These are phyloP conservation scores for Rubus parviflorus DNA, from an alignment of 306 rosid species.

Conservation along the genomic window DNA sequence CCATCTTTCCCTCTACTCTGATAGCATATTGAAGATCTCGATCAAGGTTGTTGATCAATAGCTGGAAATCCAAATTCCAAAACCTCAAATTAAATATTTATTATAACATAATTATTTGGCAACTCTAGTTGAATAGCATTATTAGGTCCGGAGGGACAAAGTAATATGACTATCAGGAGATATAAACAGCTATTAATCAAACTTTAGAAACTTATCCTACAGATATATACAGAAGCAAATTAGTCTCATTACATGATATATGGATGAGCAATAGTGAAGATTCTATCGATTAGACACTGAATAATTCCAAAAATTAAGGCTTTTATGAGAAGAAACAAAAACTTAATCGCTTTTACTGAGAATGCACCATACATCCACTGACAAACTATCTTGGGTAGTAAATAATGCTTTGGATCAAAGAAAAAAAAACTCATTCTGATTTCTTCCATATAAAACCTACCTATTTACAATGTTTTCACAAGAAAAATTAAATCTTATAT, in stretches of 20 bases:
- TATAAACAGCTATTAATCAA: background rate
- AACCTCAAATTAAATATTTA: constrained; percentile 34
- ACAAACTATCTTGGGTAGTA: background rate
- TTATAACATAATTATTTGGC: background rate
- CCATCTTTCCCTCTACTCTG: constrained; percentile 92
- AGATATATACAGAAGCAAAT: constrained; percentile 10
- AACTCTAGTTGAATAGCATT: constrained; percentile 24
- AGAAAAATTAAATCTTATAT: background rate
- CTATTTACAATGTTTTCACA: background rate
- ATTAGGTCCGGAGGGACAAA: background rate
- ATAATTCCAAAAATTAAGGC: background rate
- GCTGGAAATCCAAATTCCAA: constrained; percentile 50
- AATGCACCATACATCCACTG: background rate
- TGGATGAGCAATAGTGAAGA: background rate
- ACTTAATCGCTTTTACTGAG: background rate
- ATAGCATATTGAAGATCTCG: constrained; percentile 96
- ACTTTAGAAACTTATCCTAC: background rate
- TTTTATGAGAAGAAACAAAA: background rate
- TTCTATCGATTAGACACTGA: background rate
- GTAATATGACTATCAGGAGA: background rate
- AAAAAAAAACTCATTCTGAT: background rate
- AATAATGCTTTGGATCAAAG: background rate
- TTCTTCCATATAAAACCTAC: background rate
- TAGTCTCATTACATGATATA: background rate
- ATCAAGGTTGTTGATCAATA: constrained; percentile 78